phyloP scores from a whole-genome alignment of 1,284 basidiomycete genomes.

The Trichosporon sp. region DNA sequence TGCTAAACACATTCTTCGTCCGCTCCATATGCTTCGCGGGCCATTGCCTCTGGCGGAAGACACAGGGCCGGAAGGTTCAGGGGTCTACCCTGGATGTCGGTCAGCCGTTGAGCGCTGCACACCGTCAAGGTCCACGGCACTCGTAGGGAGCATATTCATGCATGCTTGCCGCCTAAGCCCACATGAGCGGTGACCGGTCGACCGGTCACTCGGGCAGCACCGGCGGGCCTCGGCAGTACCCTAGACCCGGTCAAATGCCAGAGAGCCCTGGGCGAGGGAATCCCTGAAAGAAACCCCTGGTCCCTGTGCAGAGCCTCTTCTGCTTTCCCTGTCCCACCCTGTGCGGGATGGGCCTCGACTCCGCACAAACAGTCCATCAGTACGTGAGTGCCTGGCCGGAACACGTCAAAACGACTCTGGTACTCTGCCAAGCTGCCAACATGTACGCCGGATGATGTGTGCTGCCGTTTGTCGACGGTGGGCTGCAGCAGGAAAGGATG shows the following conservation, averaged over 20 bases:
- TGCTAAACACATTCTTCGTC: background rate
- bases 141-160: no score
- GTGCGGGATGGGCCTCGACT: constrained; percentile 19
- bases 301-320: background rate
- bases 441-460: no score
- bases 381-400: constrained; percentile 15
- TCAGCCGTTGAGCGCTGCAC: no score
- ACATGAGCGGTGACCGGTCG: no score
- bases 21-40: no score
- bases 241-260: constrained; percentile 3
- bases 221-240: background rate
- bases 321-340: background rate
- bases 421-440: no score
- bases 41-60: background rate
- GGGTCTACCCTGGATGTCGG: background rate
- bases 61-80: background rate
- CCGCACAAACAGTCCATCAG: constrained; percentile 7
- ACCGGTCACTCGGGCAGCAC: no score
- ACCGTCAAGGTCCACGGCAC: no score
- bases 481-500: background rate
- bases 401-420: constrained; percentile 7
- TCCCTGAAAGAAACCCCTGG: no score
- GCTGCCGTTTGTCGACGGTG: no score
- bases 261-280: no score
- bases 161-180: no score